Conservation (phyloP, 2,329 filamentous ascomycete species). For the Metarhizium rileyi region DNA sequence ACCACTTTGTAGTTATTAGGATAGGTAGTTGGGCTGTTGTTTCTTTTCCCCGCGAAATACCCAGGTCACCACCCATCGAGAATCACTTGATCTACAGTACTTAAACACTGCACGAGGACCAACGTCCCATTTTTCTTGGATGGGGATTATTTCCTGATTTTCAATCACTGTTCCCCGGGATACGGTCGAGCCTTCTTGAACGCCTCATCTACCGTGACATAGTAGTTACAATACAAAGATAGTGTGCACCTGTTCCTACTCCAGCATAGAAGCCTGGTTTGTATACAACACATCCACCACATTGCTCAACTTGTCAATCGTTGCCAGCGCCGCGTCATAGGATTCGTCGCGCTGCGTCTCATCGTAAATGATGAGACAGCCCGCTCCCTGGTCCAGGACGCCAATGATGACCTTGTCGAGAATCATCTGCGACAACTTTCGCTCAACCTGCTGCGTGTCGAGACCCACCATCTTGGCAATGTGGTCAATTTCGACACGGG, state of each 20-base stretch:
- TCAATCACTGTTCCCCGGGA: not conserved
- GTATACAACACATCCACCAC: constrained; percentile 97
- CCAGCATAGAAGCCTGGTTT: constrained; percentile 90
- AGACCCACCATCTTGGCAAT: constrained; percentile 96
- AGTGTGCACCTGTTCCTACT: constrained; percentile 42
- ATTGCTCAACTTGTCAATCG: constrained; percentile 92
- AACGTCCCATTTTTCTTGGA: not conserved
- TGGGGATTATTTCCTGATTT: not conserved
- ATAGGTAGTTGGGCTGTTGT: not conserved
- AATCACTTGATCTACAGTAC: not conserved
- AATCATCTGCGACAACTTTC: constrained; percentile 99
- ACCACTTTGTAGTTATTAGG: constrained; percentile 8
- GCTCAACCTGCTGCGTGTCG: constrained; percentile 92
- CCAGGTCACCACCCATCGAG: not conserved
- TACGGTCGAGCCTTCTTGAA: constrained; percentile 17
- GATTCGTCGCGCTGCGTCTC: constrained; percentile 88
- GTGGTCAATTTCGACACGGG: constrained; percentile 90
- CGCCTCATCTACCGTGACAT: constrained; percentile 22
- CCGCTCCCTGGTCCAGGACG: constrained; percentile 93
- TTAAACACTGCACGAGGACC: not conserved
- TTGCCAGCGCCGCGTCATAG: constrained; percentile 88
- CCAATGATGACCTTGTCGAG: constrained; percentile 98
- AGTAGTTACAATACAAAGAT: constrained; percentile 18
- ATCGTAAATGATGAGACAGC: constrained; percentile 93
- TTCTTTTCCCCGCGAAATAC: not conserved